Percentiles rank a stretch among this genome's conserved stretches.
Evolutionary conservation across 2,329 filamentous ascomycete genomes (phyloP).

Genomic region (Paracamarosporium sp.): DNA sequence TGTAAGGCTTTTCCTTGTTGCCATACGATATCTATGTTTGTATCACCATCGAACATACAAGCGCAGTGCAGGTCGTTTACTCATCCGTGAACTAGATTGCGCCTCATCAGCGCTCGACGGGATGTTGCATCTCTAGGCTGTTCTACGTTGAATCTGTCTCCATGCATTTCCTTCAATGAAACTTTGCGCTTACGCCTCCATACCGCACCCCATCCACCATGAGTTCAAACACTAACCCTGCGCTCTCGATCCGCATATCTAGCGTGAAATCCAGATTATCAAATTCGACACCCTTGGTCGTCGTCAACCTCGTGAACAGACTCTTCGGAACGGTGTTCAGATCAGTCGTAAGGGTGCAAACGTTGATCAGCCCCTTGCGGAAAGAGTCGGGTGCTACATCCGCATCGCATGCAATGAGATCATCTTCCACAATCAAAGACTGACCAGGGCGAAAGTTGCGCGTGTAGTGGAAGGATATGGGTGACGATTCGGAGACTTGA

Average conservation of each 20-base stretch:
- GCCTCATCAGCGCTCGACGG: no score
- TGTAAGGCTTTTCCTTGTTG: no score
- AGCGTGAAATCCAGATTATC: slow-evolving; percentile 83
- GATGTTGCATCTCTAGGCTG: no score
- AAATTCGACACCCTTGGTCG: slow-evolving; percentile 80
- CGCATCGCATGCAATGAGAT: slow-evolving; percentile 76
- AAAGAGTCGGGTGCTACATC: slow-evolving; percentile 67
- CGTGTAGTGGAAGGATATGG: slow-evolving; percentile 84
- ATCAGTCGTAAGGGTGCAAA: slow-evolving; percentile 83
- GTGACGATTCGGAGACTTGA: slow-evolving; percentile 73
- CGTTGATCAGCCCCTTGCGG: slow-evolving; percentile 65
- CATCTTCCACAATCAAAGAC: slow-evolving; percentile 78
- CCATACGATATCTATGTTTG: no score
- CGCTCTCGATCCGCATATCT: slow-evolving; percentile 83
- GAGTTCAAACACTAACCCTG: slow-evolving; percentile 77
- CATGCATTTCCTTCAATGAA: slow-evolving; percentile 64
- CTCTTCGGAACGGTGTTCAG: slow-evolving; percentile 75
- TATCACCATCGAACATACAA: no score
- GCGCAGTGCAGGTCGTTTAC: no score
- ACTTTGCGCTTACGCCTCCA: slow-evolving; percentile 78
- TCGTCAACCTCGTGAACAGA: slow-evolving; percentile 77
- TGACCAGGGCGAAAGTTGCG: slow-evolving; percentile 83
- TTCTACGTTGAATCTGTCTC: no score
- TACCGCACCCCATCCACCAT: slow-evolving; percentile 81
- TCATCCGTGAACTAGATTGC: no score